Base-by-base conservation (phyloP, 306 rosid genomes). In the Phaseolus lunatus region DNA sequence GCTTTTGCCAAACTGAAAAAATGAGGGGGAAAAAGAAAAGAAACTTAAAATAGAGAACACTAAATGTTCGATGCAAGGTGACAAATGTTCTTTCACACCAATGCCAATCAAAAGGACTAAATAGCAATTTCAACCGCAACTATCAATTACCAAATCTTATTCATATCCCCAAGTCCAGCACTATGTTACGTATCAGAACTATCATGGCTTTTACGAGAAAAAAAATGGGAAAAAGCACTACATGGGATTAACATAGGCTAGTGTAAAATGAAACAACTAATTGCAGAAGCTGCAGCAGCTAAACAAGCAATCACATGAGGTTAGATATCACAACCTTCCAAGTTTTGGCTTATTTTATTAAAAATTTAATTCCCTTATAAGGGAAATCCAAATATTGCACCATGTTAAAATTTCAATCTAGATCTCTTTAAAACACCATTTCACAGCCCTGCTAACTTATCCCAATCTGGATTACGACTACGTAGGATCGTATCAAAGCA, bases 1-100 rank as follows among this genome's bases (percentile, higher is more conserved):
- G 98, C 86, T 85, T 92, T 86, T 90, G 96, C 97, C 97, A 95
- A 80, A 95, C 98, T 95, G 93, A 63, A 78, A 85, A 65, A 31
- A 77, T 84, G 33, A 16, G 9, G 26, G 63, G 75, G 63, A 59
- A 22, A 56, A 53, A n/a, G 37, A 58, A 76, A 18, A 53, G 63
- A 49, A 78, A 27, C 45, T 68, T 31, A 63, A 33, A 26, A 44
- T n/a, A 67, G 48, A 78, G 20, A 57, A 76, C 27, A 35, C 54
- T 20, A 27, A 20, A 58, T 48, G 48, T 45, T 67, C 22, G 59
- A 45, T 43, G 16, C 64, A 73, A 83, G 14, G 59, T 27, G 29
- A 58, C 58, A 10, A 26, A 23, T 7, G 23, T 26, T 69, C 19
- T 68, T 68, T 52, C n/a, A 50, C 56, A 50, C 44, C 39, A 79